These are phyloP conservation scores for Flaveria linearis DNA, from an alignment of 129 eudicot species.

Conservation along the genomic window DNA sequence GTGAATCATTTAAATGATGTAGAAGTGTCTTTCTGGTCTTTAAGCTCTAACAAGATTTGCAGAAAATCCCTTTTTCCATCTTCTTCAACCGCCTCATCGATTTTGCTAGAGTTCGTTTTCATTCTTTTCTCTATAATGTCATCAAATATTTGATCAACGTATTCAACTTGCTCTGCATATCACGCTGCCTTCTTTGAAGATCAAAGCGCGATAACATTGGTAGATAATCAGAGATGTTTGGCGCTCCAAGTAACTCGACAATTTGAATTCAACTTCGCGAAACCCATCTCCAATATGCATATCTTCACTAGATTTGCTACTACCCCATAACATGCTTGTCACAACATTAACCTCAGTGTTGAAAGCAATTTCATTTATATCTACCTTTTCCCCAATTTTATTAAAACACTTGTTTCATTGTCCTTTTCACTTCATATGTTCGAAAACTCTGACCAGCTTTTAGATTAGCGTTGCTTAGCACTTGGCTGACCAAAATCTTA, in stretches of 20 bases:
- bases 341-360: neutral
- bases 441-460: neutral
- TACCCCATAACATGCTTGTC: slow-evolving; percentile 14
- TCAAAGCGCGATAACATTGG: slow-evolving; percentile 1
- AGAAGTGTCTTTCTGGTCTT: neutral
- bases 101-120: neutral
- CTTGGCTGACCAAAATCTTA: slow-evolving; percentile 4
- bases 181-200: neutral
- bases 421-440: neutral
- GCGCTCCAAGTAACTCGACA: neutral
- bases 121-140: neutral
- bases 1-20: neutral
- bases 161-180: neutral
- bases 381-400: neutral
- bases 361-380: slow-evolving; percentile 4
- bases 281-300: neutral
- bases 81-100: neutral
- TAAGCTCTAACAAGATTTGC: slow-evolving; percentile 9
- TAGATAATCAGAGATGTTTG: neutral
- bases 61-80: slow-evolving; percentile 11
- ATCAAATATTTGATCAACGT: neutral
- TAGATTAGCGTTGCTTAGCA: neutral
- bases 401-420: neutral
- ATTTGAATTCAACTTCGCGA: neutral
- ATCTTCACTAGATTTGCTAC: neutral